Evolutionary conservation across 2,329 filamentous ascomycete genomes (phyloP).

Genomic region (Xylariaceae sp.): DNA sequence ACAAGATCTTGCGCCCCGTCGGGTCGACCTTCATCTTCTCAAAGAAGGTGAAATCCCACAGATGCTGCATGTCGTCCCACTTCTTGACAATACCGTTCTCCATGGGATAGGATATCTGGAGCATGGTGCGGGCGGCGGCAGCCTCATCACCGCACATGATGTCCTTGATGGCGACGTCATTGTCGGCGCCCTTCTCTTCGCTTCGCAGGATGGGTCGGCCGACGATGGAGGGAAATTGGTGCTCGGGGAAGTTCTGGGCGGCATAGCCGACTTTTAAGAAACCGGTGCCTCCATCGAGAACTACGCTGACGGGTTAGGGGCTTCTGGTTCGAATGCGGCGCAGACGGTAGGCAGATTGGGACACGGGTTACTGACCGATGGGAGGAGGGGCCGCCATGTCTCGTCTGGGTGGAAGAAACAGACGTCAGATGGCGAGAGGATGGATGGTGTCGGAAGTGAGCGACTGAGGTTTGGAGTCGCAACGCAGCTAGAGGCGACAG

Average conservation of each 20-base stretch:
- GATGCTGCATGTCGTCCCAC: slow-evolving; percentile 99
- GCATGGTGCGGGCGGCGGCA: slow-evolving; percentile 89
- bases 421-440: too few species aligned
- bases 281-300: slow-evolving; percentile 98
- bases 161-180: slow-evolving; percentile 81
- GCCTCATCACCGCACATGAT: slow-evolving; percentile 99
- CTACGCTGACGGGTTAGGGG: slow-evolving; percentile 42
- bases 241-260: slow-evolving; percentile 98
- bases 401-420: too few species aligned
- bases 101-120: slow-evolving; percentile 99
- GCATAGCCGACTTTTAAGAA: slow-evolving; percentile 99
- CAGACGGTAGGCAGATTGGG: slow-evolving; percentile 5
- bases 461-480: too few species aligned
- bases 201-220: slow-evolving; percentile 95
- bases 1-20: slow-evolving; percentile 88
- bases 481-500: slow-evolving; percentile 2
- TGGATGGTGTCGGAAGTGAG: too few species aligned
- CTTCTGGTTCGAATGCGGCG: slow-evolving; percentile 2
- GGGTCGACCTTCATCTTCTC: slow-evolving; percentile 96
- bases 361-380: slow-evolving; percentile 43
- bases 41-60: slow-evolving; percentile 98
- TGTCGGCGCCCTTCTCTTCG: slow-evolving; percentile 68
- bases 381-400: slow-evolving; percentile 46
- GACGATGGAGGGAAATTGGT: slow-evolving; percentile 97
- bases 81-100: slow-evolving; percentile 99